phyloP scores from a whole-genome alignment of 768 basidiomycete species.

The Crassisporium funariophilum region DNA sequence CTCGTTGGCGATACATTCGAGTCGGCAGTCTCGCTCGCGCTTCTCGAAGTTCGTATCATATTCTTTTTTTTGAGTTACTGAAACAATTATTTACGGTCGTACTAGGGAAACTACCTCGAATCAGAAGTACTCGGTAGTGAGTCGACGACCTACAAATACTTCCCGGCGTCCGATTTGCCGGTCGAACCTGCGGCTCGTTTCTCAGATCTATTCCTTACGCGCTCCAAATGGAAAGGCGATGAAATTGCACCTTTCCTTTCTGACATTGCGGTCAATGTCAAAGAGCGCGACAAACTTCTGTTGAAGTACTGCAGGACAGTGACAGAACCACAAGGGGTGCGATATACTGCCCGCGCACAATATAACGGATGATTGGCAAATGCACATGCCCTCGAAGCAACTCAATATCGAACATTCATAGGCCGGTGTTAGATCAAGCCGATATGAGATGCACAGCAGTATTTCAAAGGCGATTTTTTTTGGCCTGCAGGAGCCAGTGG shows the following conservation, averaged over 20 bases:
- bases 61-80: not conserved
- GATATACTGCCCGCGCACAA: slow-evolving; percentile 74
- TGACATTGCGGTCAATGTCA: slow-evolving; percentile 80
- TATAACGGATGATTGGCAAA: slow-evolving; percentile 55
- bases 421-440: too few relatives aligned
- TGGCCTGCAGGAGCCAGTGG: too few relatives aligned
- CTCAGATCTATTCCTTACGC: slow-evolving; percentile 83
- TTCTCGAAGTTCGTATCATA: slow-evolving; percentile 63
- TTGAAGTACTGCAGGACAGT: slow-evolving; percentile 84
- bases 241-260: slow-evolving; percentile 82
- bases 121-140: slow-evolving; percentile 38
- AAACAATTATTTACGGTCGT: not conserved
- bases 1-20: slow-evolving; percentile 81
- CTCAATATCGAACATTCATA: too few relatives aligned
- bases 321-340: slow-evolving; percentile 65
- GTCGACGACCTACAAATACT: slow-evolving; percentile 58
- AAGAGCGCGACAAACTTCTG: slow-evolving; percentile 86
- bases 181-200: slow-evolving; percentile 81
- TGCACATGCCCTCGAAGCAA: too few relatives aligned
- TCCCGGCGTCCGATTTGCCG: slow-evolving; percentile 75
- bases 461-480: too few relatives aligned
- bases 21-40: slow-evolving; percentile 54
- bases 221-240: slow-evolving; percentile 71
- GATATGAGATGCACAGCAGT: too few relatives aligned
- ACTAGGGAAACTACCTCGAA: slow-evolving; percentile 76